Conservation (phyloP, 2,329 filamentous ascomycete species). For the Onygenales sp. region DNA sequence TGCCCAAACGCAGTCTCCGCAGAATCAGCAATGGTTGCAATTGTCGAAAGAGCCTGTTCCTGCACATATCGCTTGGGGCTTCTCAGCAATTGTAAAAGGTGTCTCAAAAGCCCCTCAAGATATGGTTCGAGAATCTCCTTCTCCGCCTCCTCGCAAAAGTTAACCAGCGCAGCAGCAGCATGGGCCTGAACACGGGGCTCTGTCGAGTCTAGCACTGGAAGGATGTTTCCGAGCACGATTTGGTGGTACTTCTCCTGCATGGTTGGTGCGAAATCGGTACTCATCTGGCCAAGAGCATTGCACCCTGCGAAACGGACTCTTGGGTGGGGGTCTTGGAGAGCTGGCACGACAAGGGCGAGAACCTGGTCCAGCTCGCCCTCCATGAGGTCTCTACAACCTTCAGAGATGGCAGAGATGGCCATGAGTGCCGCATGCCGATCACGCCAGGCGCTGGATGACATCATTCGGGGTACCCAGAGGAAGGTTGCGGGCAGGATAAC, state of each 20-base stretch:
- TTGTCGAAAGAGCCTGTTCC: slow-evolving; percentile 93
- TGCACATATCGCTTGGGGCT: slow-evolving; percentile 94
- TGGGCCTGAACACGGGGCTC: slow-evolving; percentile 95
- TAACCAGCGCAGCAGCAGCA: slow-evolving; percentile 92
- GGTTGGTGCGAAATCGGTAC: slow-evolving; percentile 93
- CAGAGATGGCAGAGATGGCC: slow-evolving; percentile 97
- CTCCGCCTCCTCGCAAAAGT: slow-evolving; percentile 98
- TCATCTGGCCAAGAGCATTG: slow-evolving; percentile 99
- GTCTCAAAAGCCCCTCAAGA: slow-evolving; percentile 74
- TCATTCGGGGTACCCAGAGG: slow-evolving; percentile 95
- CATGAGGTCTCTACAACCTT: slow-evolving; percentile 94
- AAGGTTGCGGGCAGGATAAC: slow-evolving; percentile 90
- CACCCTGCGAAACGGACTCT: slow-evolving; percentile 95
- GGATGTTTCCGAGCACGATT: slow-evolving; percentile 77
- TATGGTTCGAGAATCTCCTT: slow-evolving; percentile 87
- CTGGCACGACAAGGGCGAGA: slow-evolving; percentile 85
- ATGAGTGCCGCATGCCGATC: slow-evolving; percentile 95
- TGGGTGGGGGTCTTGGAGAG: slow-evolving; percentile 79
- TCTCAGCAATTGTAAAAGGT: slow-evolving; percentile 78
- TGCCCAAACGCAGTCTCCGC: slow-evolving; percentile 89
- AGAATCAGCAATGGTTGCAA: slow-evolving; percentile 97
- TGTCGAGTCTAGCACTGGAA: slow-evolving; percentile 79
- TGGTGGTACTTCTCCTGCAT: slow-evolving; percentile 97
- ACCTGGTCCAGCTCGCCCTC: slow-evolving; percentile 89
- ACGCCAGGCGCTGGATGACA: slow-evolving; percentile 87